Base-by-base conservation (phyloP, 176 grass and related monocot species). In the Phyllostachys edulis region DNA sequence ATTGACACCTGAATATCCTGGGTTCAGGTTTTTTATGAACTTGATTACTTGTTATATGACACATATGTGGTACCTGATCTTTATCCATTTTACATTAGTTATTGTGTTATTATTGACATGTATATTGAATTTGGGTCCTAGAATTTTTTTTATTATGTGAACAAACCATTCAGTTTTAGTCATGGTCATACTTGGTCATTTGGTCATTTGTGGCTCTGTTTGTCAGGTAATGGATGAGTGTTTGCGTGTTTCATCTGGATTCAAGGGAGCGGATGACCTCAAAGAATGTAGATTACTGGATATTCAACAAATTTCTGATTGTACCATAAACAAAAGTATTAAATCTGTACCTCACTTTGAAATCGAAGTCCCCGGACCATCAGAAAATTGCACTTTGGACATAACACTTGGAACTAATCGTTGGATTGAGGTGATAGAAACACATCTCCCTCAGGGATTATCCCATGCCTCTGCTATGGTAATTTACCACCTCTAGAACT, bases 151-250 rank as follows among this genome's bases (percentile, higher is more conserved):
- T 51, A 24, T 44, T 47, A 24, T 50, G 73, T 54, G 6, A 85
- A 16, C 44, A 42, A 62, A 67, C 23, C 23, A 82, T 68, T 45
- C 20, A 32, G 18, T 61, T 47, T 70, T 78, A 71, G 20, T 51
- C 41, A 69, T 82, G 9, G 17, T 2, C 64, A 45, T 68, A 27
- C 41, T 61, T 66, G 36, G 56, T 34, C 9, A 16, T 51, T 26
- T 72, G 5, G 39, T 80, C 47, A 67, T 67, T 68, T 60, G 36
- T 78, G 80, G 26, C 38, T 79, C 50, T 85, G 34, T 66, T 75
- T 92, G 57, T 56, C 85, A 97, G 95, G 95, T 94, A 69, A 85
- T 97, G 56, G 95, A 97, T 82, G 95, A 94, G 76, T 92, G 90
- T 85, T 73, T 97, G 66, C 92, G 95, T 86, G 95, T 94, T 85